Conservation (phyloP, 257 asterid genomes). For the Mitragyna speciosa region DNA sequence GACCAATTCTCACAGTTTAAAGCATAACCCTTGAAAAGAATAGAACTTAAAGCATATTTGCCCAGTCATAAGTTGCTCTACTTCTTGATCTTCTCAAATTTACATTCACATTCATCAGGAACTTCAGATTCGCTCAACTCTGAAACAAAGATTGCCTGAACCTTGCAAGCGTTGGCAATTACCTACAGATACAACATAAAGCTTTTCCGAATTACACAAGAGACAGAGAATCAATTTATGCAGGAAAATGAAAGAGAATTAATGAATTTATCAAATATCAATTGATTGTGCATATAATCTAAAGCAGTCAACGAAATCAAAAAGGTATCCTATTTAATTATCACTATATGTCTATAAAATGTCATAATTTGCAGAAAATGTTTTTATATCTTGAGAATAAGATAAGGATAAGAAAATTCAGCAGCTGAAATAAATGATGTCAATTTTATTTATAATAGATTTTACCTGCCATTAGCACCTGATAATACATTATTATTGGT, state of each 20-base stretch:
- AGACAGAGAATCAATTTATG: neutral
- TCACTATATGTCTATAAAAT: too few relatives aligned
- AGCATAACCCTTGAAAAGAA: slow-evolving; percentile 81
- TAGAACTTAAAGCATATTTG: slow-evolving; percentile 85
- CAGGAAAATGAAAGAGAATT: neutral
- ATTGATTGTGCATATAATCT: neutral
- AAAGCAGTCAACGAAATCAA: neutral
- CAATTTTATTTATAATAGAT: too few relatives aligned
- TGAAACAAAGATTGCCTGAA: slow-evolving; percentile 47
- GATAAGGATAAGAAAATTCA: neutral
- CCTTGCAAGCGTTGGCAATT: slow-evolving; percentile 80
- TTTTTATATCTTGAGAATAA: neutral
- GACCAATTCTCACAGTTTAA: slow-evolving; percentile 16
- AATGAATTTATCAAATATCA: neutral
- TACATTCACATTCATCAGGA: slow-evolving; percentile 56
- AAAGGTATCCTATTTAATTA: neutral
- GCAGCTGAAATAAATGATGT: too few relatives aligned
- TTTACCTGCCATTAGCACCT: too few relatives aligned
- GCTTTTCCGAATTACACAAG: neutral
- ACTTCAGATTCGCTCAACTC: slow-evolving; percentile 75
- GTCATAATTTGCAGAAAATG: too few relatives aligned
- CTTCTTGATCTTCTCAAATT: slow-evolving; percentile 77
- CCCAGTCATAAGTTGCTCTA: slow-evolving; percentile 79
- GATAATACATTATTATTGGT: neutral
- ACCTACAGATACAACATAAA: slow-evolving; percentile 50